phyloP scores from a whole-genome alignment of 495 filamentous ascomycete genomes.

The Tuber brumale region DNA sequence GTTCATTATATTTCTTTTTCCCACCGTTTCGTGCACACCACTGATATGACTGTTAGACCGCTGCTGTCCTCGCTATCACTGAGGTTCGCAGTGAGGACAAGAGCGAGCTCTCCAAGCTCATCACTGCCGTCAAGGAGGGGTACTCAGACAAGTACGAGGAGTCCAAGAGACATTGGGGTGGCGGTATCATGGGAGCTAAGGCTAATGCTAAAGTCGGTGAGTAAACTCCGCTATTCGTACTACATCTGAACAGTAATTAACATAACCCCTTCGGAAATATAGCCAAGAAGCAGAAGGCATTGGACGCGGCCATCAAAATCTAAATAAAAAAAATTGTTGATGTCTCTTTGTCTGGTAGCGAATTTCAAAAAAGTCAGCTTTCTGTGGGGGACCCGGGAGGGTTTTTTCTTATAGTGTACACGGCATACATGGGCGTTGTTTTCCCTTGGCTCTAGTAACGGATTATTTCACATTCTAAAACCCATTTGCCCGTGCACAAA shows the following conservation, averaged over 20 bases:
- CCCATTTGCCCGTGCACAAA: not conserved
- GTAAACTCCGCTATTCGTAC: not conserved
- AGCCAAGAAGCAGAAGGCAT: conserved; percentile 87
- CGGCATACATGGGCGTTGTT: not conserved
- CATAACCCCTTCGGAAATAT: not conserved
- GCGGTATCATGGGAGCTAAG: conserved; percentile 99
- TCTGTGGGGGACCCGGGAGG: not conserved
- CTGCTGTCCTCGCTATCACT: conserved; percentile 89
- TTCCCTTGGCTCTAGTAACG: not conserved
- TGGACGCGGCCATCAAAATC: conserved; percentile 92
- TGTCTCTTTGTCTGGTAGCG: not conserved
- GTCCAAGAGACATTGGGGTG: conserved; percentile 90
- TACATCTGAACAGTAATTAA: conserved; percentile 11
- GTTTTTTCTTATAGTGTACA: not conserved
- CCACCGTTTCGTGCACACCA: not conserved
- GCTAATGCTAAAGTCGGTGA: conserved; percentile 73
- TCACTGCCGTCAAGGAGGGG: conserved; percentile 94
- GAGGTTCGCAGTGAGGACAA: conserved; percentile 98
- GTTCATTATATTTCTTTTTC: conserved; percentile 45
- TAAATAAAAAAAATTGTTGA: conserved; percentile 47
- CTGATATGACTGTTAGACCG: conserved; percentile 58
- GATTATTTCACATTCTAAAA: not conserved
- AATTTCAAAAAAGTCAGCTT: not conserved
- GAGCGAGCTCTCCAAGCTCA: conserved; percentile 90
- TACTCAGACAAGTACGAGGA: conserved; percentile 96